These are phyloP conservation scores for Beauveria pseudobassiana DNA, from an alignment of 2,329 filamentous ascomycete genomes.

Conservation along the genomic window DNA sequence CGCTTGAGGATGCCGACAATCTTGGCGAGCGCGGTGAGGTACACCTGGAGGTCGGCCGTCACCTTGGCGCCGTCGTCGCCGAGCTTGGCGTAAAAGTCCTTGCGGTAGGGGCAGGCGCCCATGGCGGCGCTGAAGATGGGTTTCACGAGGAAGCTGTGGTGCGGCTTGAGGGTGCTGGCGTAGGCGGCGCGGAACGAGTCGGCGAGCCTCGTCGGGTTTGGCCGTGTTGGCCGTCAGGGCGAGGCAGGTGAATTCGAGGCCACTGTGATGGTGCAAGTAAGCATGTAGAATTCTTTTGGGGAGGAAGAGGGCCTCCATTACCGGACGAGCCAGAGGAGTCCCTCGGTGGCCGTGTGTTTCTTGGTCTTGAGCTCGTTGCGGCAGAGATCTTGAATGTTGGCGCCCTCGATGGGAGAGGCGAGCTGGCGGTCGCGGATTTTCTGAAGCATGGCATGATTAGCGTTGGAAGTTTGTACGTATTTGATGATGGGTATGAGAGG, in stretches of 20 bases:
- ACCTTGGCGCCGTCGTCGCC: slow-evolving; percentile 60
- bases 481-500: not conserved
- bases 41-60: slow-evolving; percentile 54
- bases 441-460: slow-evolving; percentile 34
- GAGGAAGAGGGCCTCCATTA: no score
- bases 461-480: not conserved
- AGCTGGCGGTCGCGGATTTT: slow-evolving; percentile 83
- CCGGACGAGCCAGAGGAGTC: slow-evolving; percentile 85
- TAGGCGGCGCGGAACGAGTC: slow-evolving; percentile 85
- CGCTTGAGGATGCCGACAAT: slow-evolving; percentile 67
- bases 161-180: slow-evolving; percentile 76
- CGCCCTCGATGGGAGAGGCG: slow-evolving; percentile 69
- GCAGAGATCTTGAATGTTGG: slow-evolving; percentile 77
- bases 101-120: slow-evolving; percentile 85
- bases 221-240: slow-evolving; percentile 71
- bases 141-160: slow-evolving; percentile 86
- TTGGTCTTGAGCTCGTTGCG: slow-evolving; percentile 82
- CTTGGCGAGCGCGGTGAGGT: slow-evolving; percentile 71
- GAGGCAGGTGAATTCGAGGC: slow-evolving; percentile 86
- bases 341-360: slow-evolving; percentile 83
- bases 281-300: no score
- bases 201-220: slow-evolving; percentile 59
- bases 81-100: slow-evolving; percentile 87
- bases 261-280: slow-evolving; percentile 41
- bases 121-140: slow-evolving; percentile 90